Percentiles rank a stretch among this genome's conserved stretches.
phyloP scores from a whole-genome alignment of 495 filamentous ascomycete species.

The Parachaetomium inaequale region DNA sequence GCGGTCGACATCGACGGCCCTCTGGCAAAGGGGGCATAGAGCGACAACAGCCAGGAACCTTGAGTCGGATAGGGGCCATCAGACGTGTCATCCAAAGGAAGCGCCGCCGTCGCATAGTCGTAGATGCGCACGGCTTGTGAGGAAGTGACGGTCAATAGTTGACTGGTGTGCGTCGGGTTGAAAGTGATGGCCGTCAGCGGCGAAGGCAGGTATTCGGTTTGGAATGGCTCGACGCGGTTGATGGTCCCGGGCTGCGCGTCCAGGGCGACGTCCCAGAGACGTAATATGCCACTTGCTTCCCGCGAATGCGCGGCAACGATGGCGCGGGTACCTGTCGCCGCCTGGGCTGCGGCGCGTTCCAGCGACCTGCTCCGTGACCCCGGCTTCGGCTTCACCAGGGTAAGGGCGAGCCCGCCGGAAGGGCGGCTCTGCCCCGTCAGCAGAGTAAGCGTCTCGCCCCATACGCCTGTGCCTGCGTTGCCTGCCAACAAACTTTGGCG shows the following conservation, averaged over 20 bases:
- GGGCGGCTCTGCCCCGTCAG: slow-evolving; percentile 58
- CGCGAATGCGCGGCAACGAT: slow-evolving; percentile 57
- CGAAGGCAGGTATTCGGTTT: slow-evolving; percentile 59
- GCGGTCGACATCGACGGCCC: slow-evolving; percentile 37
- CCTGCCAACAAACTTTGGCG: slow-evolving; percentile 42
- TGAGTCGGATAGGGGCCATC: slow-evolving; percentile 48
- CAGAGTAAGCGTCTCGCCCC: slow-evolving; percentile 57
- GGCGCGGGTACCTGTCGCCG: slow-evolving; percentile 27
- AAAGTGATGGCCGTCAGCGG: slow-evolving; percentile 68
- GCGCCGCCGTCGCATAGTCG: slow-evolving; percentile 45
- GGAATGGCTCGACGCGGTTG: slow-evolving; percentile 54
- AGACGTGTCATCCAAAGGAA: slow-evolving; percentile 45
- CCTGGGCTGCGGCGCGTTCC: slow-evolving; percentile 30
- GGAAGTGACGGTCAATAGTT: slow-evolving; percentile 63
- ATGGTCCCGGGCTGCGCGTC: slow-evolving; percentile 35
- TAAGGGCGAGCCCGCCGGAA: slow-evolving; percentile 64
- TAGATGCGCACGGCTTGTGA: slow-evolving; percentile 67
- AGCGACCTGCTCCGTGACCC: slow-evolving; percentile 35
- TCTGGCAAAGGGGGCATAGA: slow-evolving; percentile 64
- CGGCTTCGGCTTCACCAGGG: slow-evolving; percentile 50
- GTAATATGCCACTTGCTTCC: slow-evolving; percentile 59
- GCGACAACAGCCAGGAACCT: slow-evolving; percentile 64
- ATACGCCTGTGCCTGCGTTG: slow-evolving; percentile 52
- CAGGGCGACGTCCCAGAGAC: slow-evolving; percentile 46
- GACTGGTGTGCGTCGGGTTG: slow-evolving; percentile 61